Evolutionary conservation across 2,329 filamentous ascomycete species (phyloP), one percentile per base, ranked within the genome.

Genomic region (Hortaea sp.): DNA sequence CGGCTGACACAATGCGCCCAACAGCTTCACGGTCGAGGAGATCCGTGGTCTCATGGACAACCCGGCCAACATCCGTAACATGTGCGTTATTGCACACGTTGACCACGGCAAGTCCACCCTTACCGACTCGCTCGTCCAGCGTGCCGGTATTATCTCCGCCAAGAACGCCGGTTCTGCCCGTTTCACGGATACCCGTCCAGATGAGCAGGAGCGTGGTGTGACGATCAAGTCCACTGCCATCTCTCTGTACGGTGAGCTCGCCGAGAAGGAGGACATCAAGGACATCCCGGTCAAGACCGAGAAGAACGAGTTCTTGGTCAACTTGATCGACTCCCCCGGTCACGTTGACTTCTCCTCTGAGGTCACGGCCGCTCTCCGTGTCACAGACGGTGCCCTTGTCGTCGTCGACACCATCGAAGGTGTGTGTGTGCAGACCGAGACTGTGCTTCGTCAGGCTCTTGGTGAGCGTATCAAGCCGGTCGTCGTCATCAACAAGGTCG

Each of bases 311-410:
- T 98, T 98, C 85, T 79, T 98, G 79, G 94, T 98, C 84, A 98
- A 98, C 84, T 81, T 98, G 75, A 98, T 98, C 72, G 92, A 98
- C 76, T 98, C 92, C 51, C 92, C 92, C 55, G 92, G 92, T 81
- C 92, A 98, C 90, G 92, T 98, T 77, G 92, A 98, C 77, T 98
- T 98, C 84, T 98, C 92, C 38, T 98, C 92, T 59, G 92, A 98
- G 72, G 92, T 98, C 69, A 98, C 92, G 68, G 92, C 92, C 70
- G 92, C 92, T 69, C 90, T 98, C 67, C 92, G 92, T 88, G 92
- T 98, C 75, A 98, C 92, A 63, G 92, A 98, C 67, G 92, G 92
- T 87, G 92, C 92, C 65, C 87, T 98, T 61, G 92, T 98, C 68
- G 92, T 98, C 75, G 92, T 98, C 77, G 92, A 98, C 79, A 95